Base-by-base conservation (phyloP, 179 eudicot genomes). In the Carnegiea gigantea region DNA sequence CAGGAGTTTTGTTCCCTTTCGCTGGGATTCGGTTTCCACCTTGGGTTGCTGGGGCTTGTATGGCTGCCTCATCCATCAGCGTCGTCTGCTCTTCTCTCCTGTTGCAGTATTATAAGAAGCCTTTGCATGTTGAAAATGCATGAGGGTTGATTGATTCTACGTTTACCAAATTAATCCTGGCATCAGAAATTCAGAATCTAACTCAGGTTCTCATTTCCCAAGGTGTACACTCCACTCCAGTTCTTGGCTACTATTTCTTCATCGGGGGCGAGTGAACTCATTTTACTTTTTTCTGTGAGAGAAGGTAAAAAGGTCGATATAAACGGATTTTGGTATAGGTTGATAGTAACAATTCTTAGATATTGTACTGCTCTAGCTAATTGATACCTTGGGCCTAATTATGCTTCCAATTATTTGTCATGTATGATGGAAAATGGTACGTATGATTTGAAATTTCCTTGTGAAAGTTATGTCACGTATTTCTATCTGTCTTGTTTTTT, bases 41-140 rank as follows among this genome's bases (percentile, higher is more conserved):
- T 71, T 95, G 98, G 98, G 89, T 95, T 75, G 98, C 98, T 23
- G 98, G 98, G 48, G 98, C 98, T 78, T 94, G 98, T 86, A 95
- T 95, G 98, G 98, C 98, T 77, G 98, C 98, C 49, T 95, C 98
- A 2, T 95, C 98, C 64, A 81, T 95, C 4, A 91, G 98, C 23
- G 98, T 95, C 76, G 98, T 95, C 70, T 93, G 98, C 86, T 95
- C 98, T 60, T 95, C 98, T 54, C 92, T 95, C 40, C 85, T 95
- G 9, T 86, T 95, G 88, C 98, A 95, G 91, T 90, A 88, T 51
- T 95, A 93, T 81, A 93, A 89, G 90, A 95, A 95, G 86, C 98
- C 98, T 71, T 83, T 94, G 70, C 77, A 82, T 73, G 81, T 68
- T 60, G 73, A 68, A 64, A 46, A 57, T 77, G 78, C 51, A 12